Evolutionary conservation across 805 yeast genomes (phyloP).

Genomic region (Saccharomycopsis capsularis): DNA sequence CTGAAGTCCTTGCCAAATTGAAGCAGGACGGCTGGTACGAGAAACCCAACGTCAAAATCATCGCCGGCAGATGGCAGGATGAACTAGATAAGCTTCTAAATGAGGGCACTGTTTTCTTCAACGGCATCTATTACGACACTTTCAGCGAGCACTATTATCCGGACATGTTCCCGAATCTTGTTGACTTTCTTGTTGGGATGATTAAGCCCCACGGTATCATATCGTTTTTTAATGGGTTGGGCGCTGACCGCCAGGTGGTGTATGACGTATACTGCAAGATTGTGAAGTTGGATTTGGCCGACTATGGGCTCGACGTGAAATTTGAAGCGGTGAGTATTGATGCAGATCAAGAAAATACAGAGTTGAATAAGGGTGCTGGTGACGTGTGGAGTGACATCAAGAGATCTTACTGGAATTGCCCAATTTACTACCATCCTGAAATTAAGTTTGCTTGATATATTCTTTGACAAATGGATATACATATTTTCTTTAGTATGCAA

Average conservation of each 20-base stretch:
- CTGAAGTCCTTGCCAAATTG: constrained; percentile 72
- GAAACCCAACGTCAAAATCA: constrained; percentile 58
- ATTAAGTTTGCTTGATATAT: constrained; percentile 33
- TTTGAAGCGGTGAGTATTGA: constrained; percentile 41
- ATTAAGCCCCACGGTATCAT: constrained; percentile 77
- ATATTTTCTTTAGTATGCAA: no score
- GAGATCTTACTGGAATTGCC: constrained; percentile 63
- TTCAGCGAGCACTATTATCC: constrained; percentile 78
- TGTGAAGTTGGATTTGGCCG: constrained; percentile 70
- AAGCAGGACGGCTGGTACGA: constrained; percentile 73
- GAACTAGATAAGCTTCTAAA: constrained; percentile 58
- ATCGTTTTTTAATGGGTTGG: constrained; percentile 88
- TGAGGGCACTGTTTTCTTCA: constrained; percentile 58
- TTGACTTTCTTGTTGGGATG: constrained; percentile 75
- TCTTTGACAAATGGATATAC: no score
- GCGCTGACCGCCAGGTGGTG: constrained; percentile 68
- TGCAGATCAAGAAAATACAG: constrained; percentile 30
- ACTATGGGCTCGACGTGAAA: constrained; percentile 67
- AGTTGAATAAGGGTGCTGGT: constrained; percentile 30
- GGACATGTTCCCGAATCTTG: constrained; percentile 74
- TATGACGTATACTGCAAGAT: constrained; percentile 81
- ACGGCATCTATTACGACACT: constrained; percentile 91
- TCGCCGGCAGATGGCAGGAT: constrained; percentile 94
- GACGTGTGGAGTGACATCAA: constrained; percentile 58
- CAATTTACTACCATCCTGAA: constrained; percentile 61